These are phyloP conservation scores for Collariella sp. DNA, from an alignment of 495 filamentous ascomycete genomes.

Conservation along the genomic window DNA sequence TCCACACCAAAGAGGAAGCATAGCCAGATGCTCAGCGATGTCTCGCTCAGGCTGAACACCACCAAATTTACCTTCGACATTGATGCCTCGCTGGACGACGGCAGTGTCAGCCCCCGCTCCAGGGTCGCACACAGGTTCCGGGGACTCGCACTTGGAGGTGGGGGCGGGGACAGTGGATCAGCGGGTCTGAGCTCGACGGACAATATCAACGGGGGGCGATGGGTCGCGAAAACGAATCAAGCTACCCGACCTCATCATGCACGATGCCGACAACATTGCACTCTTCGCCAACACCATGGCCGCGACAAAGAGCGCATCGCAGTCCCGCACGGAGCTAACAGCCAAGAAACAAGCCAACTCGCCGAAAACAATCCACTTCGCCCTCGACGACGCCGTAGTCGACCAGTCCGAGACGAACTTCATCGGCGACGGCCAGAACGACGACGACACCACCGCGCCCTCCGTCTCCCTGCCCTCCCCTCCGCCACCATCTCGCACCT, in stretches of 20 bases:
- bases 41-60: constrained; percentile 13
- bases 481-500: constrained; percentile 1
- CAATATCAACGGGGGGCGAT: constrained; percentile 12
- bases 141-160: constrained; percentile 49
- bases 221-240: constrained; percentile 33
- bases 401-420: constrained; percentile 20
- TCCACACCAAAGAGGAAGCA: constrained; percentile 46
- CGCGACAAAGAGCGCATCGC: not conserved
- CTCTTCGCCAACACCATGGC: not conserved
- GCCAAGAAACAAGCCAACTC: not conserved
- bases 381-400: constrained; percentile 25
- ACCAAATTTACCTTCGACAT: constrained; percentile 32
- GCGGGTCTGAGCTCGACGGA: constrained; percentile 11
- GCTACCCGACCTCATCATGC: constrained; percentile 20
- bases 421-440: not conserved
- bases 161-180: constrained; percentile 31
- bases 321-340: no score
- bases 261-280: constrained; percentile 7
- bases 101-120: constrained; percentile 50
- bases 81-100: constrained; percentile 27
- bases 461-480: constrained; percentile 1
- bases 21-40: constrained; percentile 22
- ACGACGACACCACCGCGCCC: constrained; percentile 3
- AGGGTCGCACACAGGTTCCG: constrained; percentile 57
- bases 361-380: constrained; percentile 9